Base-by-base conservation (phyloP, 1,284 basidiomycete genomes). In the Grifola frondosa region DNA sequence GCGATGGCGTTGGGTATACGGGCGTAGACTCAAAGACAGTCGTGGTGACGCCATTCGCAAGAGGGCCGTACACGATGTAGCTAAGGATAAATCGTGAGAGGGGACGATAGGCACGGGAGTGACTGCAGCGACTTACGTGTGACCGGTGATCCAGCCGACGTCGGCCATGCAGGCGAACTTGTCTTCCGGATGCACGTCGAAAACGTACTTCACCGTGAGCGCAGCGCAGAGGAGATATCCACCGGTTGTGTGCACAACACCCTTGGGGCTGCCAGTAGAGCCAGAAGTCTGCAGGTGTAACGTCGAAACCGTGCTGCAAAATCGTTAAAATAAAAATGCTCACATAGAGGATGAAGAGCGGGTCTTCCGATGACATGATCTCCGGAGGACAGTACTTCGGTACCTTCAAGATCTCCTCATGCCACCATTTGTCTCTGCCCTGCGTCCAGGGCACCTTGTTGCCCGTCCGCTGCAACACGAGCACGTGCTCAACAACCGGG, bases 111-210 rank as follows among this genome's bases (percentile, higher is more conserved):
- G 19, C 12, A 31, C 13, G 46, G 28, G 37, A 22, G 20, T 22
- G n/a, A 37, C 32, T 20, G 30, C 33, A 38, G n/a, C n/a, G n/a
- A 67, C 75, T 52, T 58, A 90, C 68, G 91, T 91, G 74, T 98
- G 96, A 28, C 96, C 96, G 4, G 96, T 99, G 70, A 99, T 97
- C 96, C 96, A 99, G 59, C 96, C 96, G 44, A 99, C 81, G 64
- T 99, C 96, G 50, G 96, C 96, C 95, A 98, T 96, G 75, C 97
- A 99, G 5, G 89, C 96, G 65, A 96, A 98, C 55, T 77, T 83
- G 71, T 95, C 88, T 42, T 88, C 89, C 12, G 86, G 81, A 67
- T 99, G 97, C 22, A 97, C 82, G 64, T 99, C 97, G 60, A 98
- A 99, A 51, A 97, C 91, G 67, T 91, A 90, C 71, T 97, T 97